phyloP scores from a whole-genome alignment of 176 grass and related monocot genomes.

The Olyra latifolia region DNA sequence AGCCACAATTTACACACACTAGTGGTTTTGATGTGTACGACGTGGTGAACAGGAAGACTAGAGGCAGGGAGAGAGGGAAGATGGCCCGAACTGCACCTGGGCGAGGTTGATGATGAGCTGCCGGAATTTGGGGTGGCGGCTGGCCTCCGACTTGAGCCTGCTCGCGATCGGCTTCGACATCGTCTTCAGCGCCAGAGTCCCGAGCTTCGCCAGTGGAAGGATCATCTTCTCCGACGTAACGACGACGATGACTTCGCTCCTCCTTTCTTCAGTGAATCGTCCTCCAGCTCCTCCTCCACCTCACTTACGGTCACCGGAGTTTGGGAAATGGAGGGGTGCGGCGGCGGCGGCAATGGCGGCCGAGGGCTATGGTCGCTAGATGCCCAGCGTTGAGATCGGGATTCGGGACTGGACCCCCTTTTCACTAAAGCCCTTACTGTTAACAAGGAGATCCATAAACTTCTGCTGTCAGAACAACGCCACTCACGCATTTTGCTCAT shows the following conservation, averaged over 20 bases:
- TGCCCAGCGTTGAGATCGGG: conserved; percentile 18
- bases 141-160: conserved; percentile 68
- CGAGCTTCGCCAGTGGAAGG: conserved; percentile 66
- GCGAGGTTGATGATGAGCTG: conserved; percentile 66
- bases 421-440: neutral
- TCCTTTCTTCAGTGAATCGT: neutral
- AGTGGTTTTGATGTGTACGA: neutral
- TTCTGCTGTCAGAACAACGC: no score
- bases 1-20: neutral
- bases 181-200: conserved; percentile 59
- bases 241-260: neutral
- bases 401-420: neutral
- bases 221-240: conserved; percentile 47
- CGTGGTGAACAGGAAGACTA: neutral
- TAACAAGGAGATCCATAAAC: no score
- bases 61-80: neutral
- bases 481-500: no score
- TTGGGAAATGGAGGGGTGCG: neutral
- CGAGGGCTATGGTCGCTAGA: neutral
- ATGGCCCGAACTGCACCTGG: conserved; percentile 42
- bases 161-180: conserved; percentile 59
- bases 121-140: conserved; percentile 63
- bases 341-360: neutral
- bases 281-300: neutral
- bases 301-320: neutral